These are phyloP conservation scores for Cercospora nicotianae DNA, from an alignment of 2,329 filamentous ascomycete species.

Conservation along the genomic window DNA sequence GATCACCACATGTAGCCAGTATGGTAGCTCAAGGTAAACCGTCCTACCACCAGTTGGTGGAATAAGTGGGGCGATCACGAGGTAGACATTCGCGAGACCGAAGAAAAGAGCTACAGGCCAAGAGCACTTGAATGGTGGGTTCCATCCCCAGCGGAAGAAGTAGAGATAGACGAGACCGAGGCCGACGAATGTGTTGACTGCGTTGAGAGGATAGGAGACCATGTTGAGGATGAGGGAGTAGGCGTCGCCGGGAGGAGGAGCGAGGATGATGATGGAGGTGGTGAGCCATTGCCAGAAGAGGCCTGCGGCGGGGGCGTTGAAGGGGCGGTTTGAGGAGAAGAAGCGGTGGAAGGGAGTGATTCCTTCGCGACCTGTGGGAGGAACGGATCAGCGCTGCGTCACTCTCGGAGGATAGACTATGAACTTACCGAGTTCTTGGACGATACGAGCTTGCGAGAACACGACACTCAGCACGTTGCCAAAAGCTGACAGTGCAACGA, in stretches of 20 bases:
- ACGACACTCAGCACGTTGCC: slow-evolving; percentile 59
- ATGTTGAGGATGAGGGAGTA: slow-evolving; percentile 68
- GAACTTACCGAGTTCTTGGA: slow-evolving; percentile 57
- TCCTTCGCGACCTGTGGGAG: slow-evolving; percentile 46
- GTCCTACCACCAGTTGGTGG: slow-evolving; percentile 44
- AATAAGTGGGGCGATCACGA: slow-evolving; percentile 46
- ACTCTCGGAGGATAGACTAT: too few species aligned
- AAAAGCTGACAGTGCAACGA: slow-evolving; percentile 58
- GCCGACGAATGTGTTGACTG: slow-evolving; percentile 59
- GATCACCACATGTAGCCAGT: slow-evolving; percentile 48
- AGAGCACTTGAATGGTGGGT: slow-evolving; percentile 66
- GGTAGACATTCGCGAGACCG: slow-evolving; percentile 40
- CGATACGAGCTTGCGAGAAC: slow-evolving; percentile 56
- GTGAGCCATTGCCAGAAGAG: slow-evolving; percentile 59
- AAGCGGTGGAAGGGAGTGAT: slow-evolving; percentile 60
- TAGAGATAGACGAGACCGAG: slow-evolving; percentile 62
- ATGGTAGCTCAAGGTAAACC: slow-evolving; percentile 43
- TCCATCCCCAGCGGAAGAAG: slow-evolving; percentile 57
- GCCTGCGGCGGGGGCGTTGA: slow-evolving; percentile 59
- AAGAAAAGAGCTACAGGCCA: slow-evolving; percentile 56
- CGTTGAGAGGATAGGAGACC: slow-evolving; percentile 65
- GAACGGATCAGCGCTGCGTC: too few species aligned
- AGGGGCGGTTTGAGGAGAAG: slow-evolving; percentile 63
- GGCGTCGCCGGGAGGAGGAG: slow-evolving; percentile 61
- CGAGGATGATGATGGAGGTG: slow-evolving; percentile 61